phyloP scores from a whole-genome alignment of 139 green algal species.

The Haematococcus lacustris region DNA sequence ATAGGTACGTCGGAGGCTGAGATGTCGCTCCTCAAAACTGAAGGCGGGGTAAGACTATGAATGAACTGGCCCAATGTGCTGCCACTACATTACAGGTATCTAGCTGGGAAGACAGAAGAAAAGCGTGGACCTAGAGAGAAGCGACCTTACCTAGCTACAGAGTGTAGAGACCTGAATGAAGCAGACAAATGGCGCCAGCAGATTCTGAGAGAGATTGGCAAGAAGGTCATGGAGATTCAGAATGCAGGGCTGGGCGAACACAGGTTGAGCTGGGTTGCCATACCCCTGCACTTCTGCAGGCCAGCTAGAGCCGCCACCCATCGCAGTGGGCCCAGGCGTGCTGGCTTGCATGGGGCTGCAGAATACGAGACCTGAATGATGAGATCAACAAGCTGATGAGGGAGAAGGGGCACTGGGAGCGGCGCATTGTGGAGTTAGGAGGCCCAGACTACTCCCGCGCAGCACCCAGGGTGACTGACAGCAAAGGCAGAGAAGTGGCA shows the following conservation, averaged over 20 bases:
- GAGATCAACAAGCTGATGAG: slow-evolving; percentile 99
- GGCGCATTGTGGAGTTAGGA: slow-evolving; percentile 89
- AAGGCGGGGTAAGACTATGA: not conserved
- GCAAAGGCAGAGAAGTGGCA: slow-evolving; percentile 33
- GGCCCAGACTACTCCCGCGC: slow-evolving; percentile 87
- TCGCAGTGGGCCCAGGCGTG: too few species aligned
- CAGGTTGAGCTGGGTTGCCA: too few species aligned
- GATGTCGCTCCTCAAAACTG: not conserved
- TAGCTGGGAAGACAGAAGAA: slow-evolving; percentile 70
- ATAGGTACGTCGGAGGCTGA: slow-evolving; percentile 37
- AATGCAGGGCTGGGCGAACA: slow-evolving; percentile 95
- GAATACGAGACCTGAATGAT: slow-evolving; percentile 96
- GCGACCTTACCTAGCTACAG: slow-evolving; percentile 83
- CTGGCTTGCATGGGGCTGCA: slow-evolving; percentile 35
- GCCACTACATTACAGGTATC: slow-evolving; percentile 32
- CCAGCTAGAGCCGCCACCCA: too few species aligned
- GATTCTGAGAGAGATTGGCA: slow-evolving; percentile 91
- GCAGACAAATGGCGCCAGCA: slow-evolving; percentile 95
- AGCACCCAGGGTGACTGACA: slow-evolving; percentile 61
- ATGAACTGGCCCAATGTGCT: not conserved
- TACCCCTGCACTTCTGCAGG: too few species aligned
- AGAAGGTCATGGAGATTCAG: slow-evolving; percentile 99
- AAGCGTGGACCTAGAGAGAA: slow-evolving; percentile 46
- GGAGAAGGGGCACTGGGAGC: slow-evolving; percentile 97
- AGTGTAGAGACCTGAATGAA: slow-evolving; percentile 86